Evolutionary conservation across 371 early-diverging fungal species (phyloP), one percentile per base, ranked within the genome.

Genomic region (Dichotomocladium elegans): DNA sequence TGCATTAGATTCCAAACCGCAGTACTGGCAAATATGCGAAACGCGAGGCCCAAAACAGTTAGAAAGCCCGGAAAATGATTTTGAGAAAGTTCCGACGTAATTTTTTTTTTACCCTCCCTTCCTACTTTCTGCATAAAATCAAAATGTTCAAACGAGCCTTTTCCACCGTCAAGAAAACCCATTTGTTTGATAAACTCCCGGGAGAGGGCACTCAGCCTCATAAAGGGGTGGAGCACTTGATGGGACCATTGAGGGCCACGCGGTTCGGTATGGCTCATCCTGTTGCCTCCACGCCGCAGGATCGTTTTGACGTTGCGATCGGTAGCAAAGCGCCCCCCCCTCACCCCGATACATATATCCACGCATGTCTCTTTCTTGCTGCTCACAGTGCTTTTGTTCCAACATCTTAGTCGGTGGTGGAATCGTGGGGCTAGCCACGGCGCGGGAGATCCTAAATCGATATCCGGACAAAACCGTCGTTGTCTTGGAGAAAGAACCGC

Each of bases 1-100:
- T 62, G 81, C 85, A 31, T 90, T 94, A 29, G 90, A 86, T 50
- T 85, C 90, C 8, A 89, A 74, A 28, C 64, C 68, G 17, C 67
- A 61, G 31, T 31, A 58, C 12, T 58, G 59, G 59, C 53, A 58
- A 15, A 24, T 35, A 15, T 27, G 47, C n/a, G 25, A 37, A 27
- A 30, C 37, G n/a, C n/a, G n/a, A n/a, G n/a, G n/a, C n/a, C n/a
- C n/a, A n/a, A n/a, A n/a, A n/a, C n/a, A n/a, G n/a, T n/a, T n/a
- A n/a, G n/a, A n/a, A n/a, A n/a, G n/a, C n/a, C n/a, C n/a, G n/a
- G n/a, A n/a, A n/a, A n/a, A n/a, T n/a, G n/a, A n/a, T n/a, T n/a
- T n/a, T n/a, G n/a, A n/a, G n/a, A n/a, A n/a, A n/a, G n/a, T n/a
- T n/a, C n/a, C n/a, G n/a, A n/a, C n/a, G n/a, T 21, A 37, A 4